Evolutionary conservation across 306 rosid genomes (phyloP), one percentile per base, ranked within the genome.

Genomic region (Purshia tridentata): DNA sequence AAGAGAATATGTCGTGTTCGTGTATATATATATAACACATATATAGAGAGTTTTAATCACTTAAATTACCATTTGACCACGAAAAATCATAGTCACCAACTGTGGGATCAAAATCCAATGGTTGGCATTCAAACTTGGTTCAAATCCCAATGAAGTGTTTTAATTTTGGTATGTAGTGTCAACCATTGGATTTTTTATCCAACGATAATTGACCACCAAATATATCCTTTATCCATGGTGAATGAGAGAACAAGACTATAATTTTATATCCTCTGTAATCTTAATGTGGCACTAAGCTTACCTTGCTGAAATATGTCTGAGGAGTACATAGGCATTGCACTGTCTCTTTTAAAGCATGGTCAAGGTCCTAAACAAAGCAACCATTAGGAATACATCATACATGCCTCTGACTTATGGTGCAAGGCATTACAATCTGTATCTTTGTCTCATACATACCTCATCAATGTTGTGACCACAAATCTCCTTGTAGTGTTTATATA

Each of bases 251-350:
- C 2, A 29, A 29, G 35, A 29, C 35, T 29, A 29, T 29, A 29
- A 1, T 29, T 29, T 2, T 29, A 29, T 29, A 53, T 37, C n/a
- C 9, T 11, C 0, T 62, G 29, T 41, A 11, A 42, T 56, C 9
- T 6, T 9, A 45, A 66, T 7, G n/a, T 62, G 53, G 18, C 10
- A 72, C 58, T 60, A 65, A 29, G 65, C 73, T 70, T 77, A 91
- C 99, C 88, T 87, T 77, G 29, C 90, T 79, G 74, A 85, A 94
- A 73, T 91, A 90, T 65, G 72, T 70, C 18, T 81, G 88, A 15
- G 99, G 93, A 65, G 76, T 72, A 69, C 90, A 87, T 42, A 94
- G 86, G 80, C 97, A 94, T 68, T 85, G 83, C 74, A 91, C 88
- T 4, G 90, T 68, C 74, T 89, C 93, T 66, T 87, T 86, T 59